Conservation (phyloP, 805 yeast genomes). For the Dipodascopsis uninucleata region DNA sequence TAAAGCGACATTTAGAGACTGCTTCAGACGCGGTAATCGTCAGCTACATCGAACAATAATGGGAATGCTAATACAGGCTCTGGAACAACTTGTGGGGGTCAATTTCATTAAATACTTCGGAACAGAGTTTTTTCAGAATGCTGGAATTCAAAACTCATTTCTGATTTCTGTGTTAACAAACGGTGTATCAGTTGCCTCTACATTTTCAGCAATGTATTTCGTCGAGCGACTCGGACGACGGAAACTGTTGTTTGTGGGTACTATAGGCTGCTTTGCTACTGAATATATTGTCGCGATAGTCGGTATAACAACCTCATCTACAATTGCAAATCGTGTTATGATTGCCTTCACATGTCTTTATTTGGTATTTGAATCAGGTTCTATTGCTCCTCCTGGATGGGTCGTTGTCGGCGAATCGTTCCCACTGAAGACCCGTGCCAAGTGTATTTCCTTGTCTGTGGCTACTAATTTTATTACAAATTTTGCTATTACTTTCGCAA, state of each 20-base stretch:
- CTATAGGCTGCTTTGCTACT: constrained; percentile 64
- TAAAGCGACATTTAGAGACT: constrained; percentile 6
- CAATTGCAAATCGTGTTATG: constrained; percentile 41
- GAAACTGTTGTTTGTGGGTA: constrained; percentile 64
- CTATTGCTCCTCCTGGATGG: constrained; percentile 63
- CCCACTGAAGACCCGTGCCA: constrained; percentile 2
- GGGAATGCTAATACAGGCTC: constrained; percentile 66
- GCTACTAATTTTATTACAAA: neutral
- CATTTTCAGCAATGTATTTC: constrained; percentile 75
- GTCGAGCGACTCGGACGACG: constrained; percentile 82
- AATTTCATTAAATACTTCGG: constrained; percentile 87
- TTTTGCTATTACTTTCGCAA: constrained; percentile 35
- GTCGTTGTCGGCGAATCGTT: constrained; percentile 3
- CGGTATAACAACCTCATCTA: constrained; percentile 38
- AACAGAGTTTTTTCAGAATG: constrained; percentile 68
- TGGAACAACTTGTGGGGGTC: constrained; percentile 87
- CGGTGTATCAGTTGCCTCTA: constrained; percentile 72
- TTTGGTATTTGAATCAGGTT: constrained; percentile 70
- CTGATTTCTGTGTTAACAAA: constrained; percentile 73
- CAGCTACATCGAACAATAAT: constrained; percentile 45
- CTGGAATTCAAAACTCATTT: constrained; percentile 61
- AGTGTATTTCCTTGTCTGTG: constrained; percentile 1
- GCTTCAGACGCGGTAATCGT: constrained; percentile 32
- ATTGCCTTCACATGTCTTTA: constrained; percentile 55
- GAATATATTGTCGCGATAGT: constrained; percentile 67